These are phyloP conservation scores for Pelargonium nanum DNA, from an alignment of 345 rosid genomes.

Conservation along the genomic window DNA sequence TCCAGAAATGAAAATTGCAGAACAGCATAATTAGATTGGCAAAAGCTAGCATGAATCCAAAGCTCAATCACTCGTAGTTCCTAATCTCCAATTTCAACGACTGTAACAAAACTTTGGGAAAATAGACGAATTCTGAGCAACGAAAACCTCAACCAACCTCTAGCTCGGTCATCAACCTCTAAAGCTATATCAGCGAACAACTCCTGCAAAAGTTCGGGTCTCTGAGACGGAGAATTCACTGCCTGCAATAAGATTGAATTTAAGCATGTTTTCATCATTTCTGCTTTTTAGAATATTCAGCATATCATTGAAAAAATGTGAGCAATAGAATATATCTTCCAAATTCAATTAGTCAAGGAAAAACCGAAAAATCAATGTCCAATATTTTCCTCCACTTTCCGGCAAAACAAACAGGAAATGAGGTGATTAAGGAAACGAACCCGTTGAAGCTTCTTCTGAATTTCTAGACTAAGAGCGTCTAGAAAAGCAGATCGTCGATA, in stretches of 20 bases:
- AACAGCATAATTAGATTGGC: too few species aligned
- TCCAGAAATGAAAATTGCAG: too few species aligned
- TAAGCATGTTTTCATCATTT: too few species aligned
- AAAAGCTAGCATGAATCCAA: too few species aligned
- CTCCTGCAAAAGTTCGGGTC: conserved; percentile 75
- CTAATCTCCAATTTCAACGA: not conserved
- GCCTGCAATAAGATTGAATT: conserved; percentile 51
- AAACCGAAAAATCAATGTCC: not conserved
- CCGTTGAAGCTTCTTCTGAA: conserved; percentile 88
- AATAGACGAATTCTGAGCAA: too few species aligned
- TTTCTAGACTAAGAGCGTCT: conserved; percentile 70
- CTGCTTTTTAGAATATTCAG: too few species aligned
- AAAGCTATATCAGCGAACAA: conserved; percentile 88
- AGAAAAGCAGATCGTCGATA: conserved; percentile 57
- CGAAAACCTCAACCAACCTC: conserved; percentile 47
- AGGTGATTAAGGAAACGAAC: conserved; percentile 25
- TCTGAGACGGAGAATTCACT: conserved; percentile 70
- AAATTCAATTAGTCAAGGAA: not conserved
- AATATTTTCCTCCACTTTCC: not conserved
- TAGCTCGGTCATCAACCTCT: conserved; percentile 88
- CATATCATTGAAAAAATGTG: too few species aligned
- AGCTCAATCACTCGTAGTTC: too few species aligned
- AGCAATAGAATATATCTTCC: too few species aligned
- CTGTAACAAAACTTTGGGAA: not conserved
- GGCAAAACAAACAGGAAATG: not conserved